Conservation (phyloP, 2,329 filamentous ascomycete species). For the Trichoderma afroharzianum region DNA sequence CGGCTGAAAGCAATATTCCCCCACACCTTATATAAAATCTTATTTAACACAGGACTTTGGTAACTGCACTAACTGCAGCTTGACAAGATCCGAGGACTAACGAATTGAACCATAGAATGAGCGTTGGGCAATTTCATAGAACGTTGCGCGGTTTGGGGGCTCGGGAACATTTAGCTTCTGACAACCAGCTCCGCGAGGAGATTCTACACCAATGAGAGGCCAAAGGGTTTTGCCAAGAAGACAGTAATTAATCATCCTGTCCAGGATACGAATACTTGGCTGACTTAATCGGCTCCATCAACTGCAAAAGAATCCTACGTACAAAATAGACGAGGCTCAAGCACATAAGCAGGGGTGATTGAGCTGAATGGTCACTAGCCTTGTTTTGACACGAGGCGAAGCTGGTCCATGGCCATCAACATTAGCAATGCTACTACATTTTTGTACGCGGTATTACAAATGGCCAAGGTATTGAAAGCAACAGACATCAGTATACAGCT, state of each 20-base stretch:
- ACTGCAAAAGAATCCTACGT: not conserved
- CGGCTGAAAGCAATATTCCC: not conserved
- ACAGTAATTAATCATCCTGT: not conserved
- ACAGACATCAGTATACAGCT: not conserved
- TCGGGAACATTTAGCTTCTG: not conserved
- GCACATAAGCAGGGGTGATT: not conserved
- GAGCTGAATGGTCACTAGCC: not conserved
- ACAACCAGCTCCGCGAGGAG: not conserved
- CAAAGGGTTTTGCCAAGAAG: not conserved
- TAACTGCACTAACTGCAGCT: not conserved
- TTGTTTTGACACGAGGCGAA: not conserved
- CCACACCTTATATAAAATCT: not conserved
- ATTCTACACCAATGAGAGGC: conserved; percentile 10
- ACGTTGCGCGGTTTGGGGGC: not conserved
- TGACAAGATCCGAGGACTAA: not conserved
- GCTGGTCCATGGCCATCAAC: not conserved
- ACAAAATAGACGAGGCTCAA: not conserved
- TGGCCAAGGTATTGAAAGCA: not conserved
- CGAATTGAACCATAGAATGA: not conserved
- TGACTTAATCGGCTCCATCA: not conserved
- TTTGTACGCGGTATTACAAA: not conserved
- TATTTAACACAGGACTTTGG: not conserved
- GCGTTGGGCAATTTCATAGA: not conserved
- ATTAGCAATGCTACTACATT: not conserved
- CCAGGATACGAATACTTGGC: not conserved